Base-by-base conservation (phyloP, 768 basidiomycete genomes). In the Calocybe cyanea region DNA sequence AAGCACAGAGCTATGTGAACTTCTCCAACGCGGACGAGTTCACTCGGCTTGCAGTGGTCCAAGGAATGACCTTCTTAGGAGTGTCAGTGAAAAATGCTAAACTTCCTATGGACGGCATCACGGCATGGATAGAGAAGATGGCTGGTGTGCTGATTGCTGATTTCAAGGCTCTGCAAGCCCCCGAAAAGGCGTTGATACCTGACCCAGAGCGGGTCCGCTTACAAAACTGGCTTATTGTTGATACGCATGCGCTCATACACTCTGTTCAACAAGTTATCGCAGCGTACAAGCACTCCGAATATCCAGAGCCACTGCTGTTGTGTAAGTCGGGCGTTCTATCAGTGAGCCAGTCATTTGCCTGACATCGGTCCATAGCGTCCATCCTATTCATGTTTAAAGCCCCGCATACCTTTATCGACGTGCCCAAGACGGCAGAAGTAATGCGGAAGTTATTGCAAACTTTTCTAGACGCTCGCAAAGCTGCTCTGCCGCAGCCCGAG, bases 61-160 rank as follows among this genome's bases (percentile, higher is more conserved):
- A 85, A 2, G 88, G 86, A 2, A 69, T 86, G 59, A 80, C 83
- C 72, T 78, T 84, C 57, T 73, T 91, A 36, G 77, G 77, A 1
- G 75, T 78, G 30, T 71, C 89, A 9, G 67, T 83, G 56, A 71
- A 77, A 17, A 77, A 79, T 23, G 75, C 80, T 31, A 56, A 61
- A 1, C 57, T 83, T 8, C 61, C 75, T 4, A 53, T 90, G 8
- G 57, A 71, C 14, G 72, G 76, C 2, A 71, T 85, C 5, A 64
- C 80, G 11, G 68, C 65, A 1, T 92, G 92, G 84, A 65, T 88
- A 32, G 67, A 67, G 2, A 80, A 81, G 10, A 83, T 92, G 57
- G 67, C 77, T 2, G 58, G 64, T 6, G 53, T 62, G 2, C 69
- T 95, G 19, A 62, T 78, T 44, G 60, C 69, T 14, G 89, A 93